These are phyloP conservation scores for Lithohypha guttulata DNA, from an alignment of 2,329 filamentous ascomycete genomes.

Conservation along the genomic window DNA sequence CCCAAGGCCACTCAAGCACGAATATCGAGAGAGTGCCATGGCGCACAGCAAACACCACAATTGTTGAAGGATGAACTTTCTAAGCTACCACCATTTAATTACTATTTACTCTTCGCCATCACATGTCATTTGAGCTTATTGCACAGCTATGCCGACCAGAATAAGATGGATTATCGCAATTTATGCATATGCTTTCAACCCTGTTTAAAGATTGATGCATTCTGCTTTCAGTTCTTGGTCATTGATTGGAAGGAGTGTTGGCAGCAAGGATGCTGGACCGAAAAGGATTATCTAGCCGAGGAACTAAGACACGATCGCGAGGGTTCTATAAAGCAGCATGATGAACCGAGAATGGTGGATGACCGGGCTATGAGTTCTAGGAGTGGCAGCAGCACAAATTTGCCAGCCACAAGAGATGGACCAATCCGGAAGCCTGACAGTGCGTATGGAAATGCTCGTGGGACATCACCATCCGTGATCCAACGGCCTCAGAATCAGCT, in stretches of 20 bases:
- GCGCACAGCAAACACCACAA: conserved; percentile 70
- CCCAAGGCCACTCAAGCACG: conserved; percentile 73
- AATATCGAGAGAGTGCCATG: conserved; percentile 68
- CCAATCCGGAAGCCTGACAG: no score
- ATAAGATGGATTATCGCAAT: conserved; percentile 97
- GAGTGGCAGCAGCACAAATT: conserved; percentile 52
- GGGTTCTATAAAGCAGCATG: conserved; percentile 20
- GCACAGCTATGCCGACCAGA: conserved; percentile 83
- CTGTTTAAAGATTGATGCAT: conserved; percentile 89
- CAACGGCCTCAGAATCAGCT: neutral
- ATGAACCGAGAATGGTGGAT: conserved; percentile 27
- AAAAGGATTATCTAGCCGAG: conserved; percentile 62
- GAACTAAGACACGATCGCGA: conserved; percentile 28
- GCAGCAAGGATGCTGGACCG: conserved; percentile 79
- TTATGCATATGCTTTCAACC: conserved; percentile 95
- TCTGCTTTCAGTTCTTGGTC: conserved; percentile 90
- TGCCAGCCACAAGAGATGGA: neutral
- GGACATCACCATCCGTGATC: no score
- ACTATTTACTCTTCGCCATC: conserved; percentile 93
- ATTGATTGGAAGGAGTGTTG: conserved; percentile 94
- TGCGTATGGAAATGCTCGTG: no score
- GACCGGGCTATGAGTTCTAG: conserved; percentile 52
- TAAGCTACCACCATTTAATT: conserved; percentile 90
- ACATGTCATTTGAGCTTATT: conserved; percentile 90
- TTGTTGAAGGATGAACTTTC: conserved; percentile 84